phyloP scores from a whole-genome alignment of 2,329 filamentous ascomycete genomes.

The Eurotiales sp. region DNA sequence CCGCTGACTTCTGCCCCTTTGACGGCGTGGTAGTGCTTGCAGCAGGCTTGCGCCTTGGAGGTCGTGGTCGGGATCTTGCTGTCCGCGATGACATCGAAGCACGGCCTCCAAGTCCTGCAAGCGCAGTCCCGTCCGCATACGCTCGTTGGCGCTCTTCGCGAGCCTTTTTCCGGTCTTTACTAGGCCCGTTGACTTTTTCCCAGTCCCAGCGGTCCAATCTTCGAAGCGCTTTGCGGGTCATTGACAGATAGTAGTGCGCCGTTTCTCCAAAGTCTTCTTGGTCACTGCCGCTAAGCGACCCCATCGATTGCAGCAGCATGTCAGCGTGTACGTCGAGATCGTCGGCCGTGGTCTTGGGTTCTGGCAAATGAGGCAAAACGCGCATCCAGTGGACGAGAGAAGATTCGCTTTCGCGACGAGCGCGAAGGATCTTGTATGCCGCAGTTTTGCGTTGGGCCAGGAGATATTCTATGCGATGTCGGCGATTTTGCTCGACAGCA shows the following conservation, averaged over 20 bases:
- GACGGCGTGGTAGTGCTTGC: slow-evolving; percentile 10
- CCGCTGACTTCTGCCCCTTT: neutral
- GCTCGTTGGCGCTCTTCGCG: slow-evolving; percentile 36
- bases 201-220: slow-evolving; percentile 46
- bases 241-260: slow-evolving; percentile 42
- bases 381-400: slow-evolving; percentile 40
- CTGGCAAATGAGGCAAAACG: slow-evolving; percentile 40
- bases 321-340: slow-evolving; percentile 45
- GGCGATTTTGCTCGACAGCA: slow-evolving; percentile 47
- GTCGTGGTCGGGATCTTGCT: slow-evolving; percentile 8
- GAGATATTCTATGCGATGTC: slow-evolving; percentile 46
- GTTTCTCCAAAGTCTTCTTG: slow-evolving; percentile 48
- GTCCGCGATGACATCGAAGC: slow-evolving; percentile 9
- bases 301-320: slow-evolving; percentile 35
- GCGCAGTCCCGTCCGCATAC: slow-evolving; percentile 20
- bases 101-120: slow-evolving; percentile 18
- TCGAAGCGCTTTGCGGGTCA: slow-evolving; percentile 40
- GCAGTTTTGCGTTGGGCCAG: slow-evolving; percentile 41
- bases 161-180: slow-evolving; percentile 34
- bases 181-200: slow-evolving; percentile 37
- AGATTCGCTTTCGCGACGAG: slow-evolving; percentile 36
- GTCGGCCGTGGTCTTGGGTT: slow-evolving; percentile 46
- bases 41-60: slow-evolving; percentile 13
- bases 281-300: slow-evolving; percentile 21
- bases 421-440: slow-evolving; percentile 34